phyloP scores from a whole-genome alignment of 139 green algal genomes.

The Chlamydomonas sp. region DNA sequence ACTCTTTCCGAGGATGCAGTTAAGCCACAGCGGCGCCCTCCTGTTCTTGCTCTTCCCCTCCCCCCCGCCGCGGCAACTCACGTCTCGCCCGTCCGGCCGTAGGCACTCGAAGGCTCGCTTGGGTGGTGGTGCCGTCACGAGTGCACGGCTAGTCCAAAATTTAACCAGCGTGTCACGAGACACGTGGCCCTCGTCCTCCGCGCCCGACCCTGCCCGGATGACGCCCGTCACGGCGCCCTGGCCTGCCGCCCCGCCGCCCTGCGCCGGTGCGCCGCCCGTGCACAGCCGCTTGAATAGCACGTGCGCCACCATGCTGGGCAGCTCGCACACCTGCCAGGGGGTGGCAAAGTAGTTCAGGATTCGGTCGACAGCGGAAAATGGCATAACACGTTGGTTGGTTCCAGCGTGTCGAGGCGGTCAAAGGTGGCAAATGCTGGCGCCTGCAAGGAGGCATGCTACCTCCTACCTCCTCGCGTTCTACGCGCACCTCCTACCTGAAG shows the following conservation, averaged over 20 bases:
- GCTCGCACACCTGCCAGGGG: conserved; percentile 78
- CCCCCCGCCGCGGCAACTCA: conserved; percentile 16
- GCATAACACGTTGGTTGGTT: too few relatives aligned
- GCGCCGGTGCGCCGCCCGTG: conserved; percentile 24
- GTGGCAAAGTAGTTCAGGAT: not conserved
- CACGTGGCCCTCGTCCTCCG: conserved; percentile 29
- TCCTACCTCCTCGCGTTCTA: too few relatives aligned
- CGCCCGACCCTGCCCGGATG: conserved; percentile 58
- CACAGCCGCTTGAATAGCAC: conserved; percentile 80
- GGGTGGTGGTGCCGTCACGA: conserved; percentile 41
- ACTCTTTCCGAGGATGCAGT: too few relatives aligned
- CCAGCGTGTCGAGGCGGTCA: too few relatives aligned
- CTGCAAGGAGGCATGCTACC: too few relatives aligned
- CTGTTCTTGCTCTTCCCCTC: too few relatives aligned
- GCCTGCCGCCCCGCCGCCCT: conserved; percentile 35
- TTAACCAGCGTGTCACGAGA: conserved; percentile 48
- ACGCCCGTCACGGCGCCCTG: conserved; percentile 49
- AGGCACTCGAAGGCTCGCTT: conserved; percentile 65
- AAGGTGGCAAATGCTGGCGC: too few relatives aligned
- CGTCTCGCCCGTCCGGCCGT: conserved; percentile 52
- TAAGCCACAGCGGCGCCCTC: too few relatives aligned
- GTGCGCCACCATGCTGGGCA: conserved; percentile 87
- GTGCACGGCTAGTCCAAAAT: conserved; percentile 51
- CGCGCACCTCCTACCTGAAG: too few relatives aligned
- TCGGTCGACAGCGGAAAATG: not conserved